phyloP scores from a whole-genome alignment of 2,329 filamentous ascomycete species.

The Rutstroemia sp. region DNA sequence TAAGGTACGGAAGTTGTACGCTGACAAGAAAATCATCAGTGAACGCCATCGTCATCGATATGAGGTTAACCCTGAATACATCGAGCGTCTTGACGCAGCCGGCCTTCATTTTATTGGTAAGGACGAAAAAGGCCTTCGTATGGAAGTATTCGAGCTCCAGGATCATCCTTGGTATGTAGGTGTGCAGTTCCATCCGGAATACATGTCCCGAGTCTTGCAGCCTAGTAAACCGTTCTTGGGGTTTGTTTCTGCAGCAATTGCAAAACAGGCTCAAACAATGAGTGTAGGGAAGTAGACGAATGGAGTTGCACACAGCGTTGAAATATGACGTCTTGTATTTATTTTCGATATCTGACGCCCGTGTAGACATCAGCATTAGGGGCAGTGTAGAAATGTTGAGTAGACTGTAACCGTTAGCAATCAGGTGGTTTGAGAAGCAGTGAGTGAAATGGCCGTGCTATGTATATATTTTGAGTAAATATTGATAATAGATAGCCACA shows the following conservation, averaged over 20 bases:
- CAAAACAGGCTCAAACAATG: too few relatives aligned
- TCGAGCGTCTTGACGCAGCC: conserved; percentile 57
- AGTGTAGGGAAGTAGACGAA: too few relatives aligned
- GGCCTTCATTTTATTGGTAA: conserved; percentile 74
- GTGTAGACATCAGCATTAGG: too few relatives aligned
- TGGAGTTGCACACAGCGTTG: too few relatives aligned
- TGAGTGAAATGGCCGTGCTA: too few relatives aligned
- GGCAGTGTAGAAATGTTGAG: too few relatives aligned
- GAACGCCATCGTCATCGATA: conserved; percentile 72
- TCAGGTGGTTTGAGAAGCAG: too few relatives aligned
- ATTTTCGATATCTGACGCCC: too few relatives aligned
- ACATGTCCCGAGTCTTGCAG: conserved; percentile 64
- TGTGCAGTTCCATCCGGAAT: conserved; percentile 87
- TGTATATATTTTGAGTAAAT: too few relatives aligned
- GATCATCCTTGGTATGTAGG: conserved; percentile 81
- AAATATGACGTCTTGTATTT: too few relatives aligned
- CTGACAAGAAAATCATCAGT: conserved; percentile 31
- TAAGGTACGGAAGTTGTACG: conserved; percentile 69
- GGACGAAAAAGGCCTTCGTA: conserved; percentile 68
- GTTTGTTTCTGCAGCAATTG: conserved; percentile 61
- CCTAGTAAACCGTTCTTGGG: conserved; percentile 74
- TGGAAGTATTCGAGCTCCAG: conserved; percentile 77
- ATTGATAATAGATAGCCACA: too few relatives aligned
- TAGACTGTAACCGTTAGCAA: too few relatives aligned
- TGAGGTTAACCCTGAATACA: conserved; percentile 77